Evolutionary conservation across 345 rosid genomes (phyloP).

Genomic region (Syzygium aromaticum): DNA sequence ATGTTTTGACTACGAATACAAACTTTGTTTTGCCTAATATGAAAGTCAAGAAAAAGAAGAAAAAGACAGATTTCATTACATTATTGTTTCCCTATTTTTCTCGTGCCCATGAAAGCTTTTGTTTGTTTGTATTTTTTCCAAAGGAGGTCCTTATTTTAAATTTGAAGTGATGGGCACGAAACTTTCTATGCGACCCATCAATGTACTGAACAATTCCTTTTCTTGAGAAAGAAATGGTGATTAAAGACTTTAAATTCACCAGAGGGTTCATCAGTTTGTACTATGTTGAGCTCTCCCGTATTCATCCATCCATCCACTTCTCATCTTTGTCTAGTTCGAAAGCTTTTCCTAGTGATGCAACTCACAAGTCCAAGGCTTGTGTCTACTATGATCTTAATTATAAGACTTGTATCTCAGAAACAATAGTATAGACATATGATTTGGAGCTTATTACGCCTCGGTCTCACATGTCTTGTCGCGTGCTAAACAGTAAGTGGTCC

Average conservation of each 20-base stretch:
- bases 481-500: accelerated
- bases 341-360: not conserved
- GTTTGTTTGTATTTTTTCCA: not conserved
- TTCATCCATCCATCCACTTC: not conserved
- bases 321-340: not conserved
- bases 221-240: not conserved
- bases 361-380: accelerated
- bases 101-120: not conserved
- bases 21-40: not conserved
- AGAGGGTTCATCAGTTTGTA: not conserved
- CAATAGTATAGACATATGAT: not conserved
- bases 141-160: not conserved
- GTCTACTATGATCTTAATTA: not conserved
- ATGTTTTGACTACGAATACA: not conserved
- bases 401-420: not conserved
- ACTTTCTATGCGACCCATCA: not conserved
- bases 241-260: not conserved
- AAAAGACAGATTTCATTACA: not conserved
- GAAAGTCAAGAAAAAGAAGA: not conserved
- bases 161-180: not conserved
- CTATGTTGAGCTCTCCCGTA: not conserved
- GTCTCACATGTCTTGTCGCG: accelerated
- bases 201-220: not conserved
- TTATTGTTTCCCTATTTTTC: not conserved
- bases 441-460: not conserved